Percentiles rank a stretch among this genome's conserved stretches.
phyloP scores from a whole-genome alignment of 768 basidiomycete genomes.

The Mycena alexandri region DNA sequence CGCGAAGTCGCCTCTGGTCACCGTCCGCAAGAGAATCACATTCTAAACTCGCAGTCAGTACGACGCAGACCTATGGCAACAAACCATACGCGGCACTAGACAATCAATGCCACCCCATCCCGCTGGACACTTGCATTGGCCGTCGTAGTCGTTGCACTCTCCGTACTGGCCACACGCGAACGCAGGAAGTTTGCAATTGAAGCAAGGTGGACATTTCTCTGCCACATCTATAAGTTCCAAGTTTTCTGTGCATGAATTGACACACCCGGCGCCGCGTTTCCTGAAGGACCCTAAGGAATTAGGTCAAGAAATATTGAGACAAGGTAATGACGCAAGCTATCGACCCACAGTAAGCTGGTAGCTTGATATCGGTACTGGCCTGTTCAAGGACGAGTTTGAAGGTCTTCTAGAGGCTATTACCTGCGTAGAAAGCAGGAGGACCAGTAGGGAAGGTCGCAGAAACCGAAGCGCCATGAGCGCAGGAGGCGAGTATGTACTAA shows the following conservation, averaged over 20 bases:
- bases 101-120: slow-evolving; percentile 99
- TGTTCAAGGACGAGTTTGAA: slow-evolving; percentile 20
- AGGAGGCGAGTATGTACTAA: slow-evolving; percentile 4
- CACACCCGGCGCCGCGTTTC: slow-evolving; percentile 31
- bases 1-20: slow-evolving; percentile 83
- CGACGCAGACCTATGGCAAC: background rate
- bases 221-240: slow-evolving; percentile 4
- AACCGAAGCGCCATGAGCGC: slow-evolving; percentile 34
- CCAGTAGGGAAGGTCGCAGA: no score
- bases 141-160: slow-evolving; percentile 90
- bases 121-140: slow-evolving; percentile 95
- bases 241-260: background rate
- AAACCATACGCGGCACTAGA: slow-evolving; percentile 83
- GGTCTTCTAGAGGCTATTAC: slow-evolving; percentile 17
- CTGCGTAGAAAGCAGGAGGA: slow-evolving; percentile 26
- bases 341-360: slow-evolving; percentile 37
- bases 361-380: slow-evolving; percentile 30
- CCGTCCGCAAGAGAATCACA: slow-evolving; percentile 96
- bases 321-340: background rate
- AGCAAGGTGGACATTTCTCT: slow-evolving; percentile 88
- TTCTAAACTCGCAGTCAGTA: slow-evolving; percentile 59
- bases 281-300: slow-evolving; percentile 21
- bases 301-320: background rate
- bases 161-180: slow-evolving; percentile 96
- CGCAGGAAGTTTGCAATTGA: slow-evolving; percentile 94